Conservation (phyloP, 1,284 basidiomycete genomes). For the Ceratobasidium sp. region DNA sequence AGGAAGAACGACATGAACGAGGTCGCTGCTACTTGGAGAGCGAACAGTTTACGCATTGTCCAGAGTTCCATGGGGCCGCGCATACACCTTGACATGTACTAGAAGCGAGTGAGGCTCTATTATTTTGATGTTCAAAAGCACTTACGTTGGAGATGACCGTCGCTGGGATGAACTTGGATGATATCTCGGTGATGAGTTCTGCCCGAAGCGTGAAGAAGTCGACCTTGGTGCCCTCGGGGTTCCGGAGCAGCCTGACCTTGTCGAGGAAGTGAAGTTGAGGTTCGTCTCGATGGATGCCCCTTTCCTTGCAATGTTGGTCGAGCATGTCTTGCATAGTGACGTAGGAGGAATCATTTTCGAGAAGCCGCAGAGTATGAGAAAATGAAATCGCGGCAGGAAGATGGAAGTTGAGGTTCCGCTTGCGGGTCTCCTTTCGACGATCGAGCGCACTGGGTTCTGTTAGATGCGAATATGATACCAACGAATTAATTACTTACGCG, state of each 20-base stretch:
- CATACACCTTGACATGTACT: constrained; percentile 95
- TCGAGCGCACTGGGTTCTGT: constrained; percentile 73
- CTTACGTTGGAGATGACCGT: constrained; percentile 86
- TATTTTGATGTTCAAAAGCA: constrained; percentile 45
- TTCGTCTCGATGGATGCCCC: constrained; percentile 88
- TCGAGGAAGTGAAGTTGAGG: constrained; percentile 87
- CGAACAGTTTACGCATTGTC: constrained; percentile 98
- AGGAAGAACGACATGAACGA: constrained; percentile 96
- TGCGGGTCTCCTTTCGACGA: constrained; percentile 93
- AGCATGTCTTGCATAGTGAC: constrained; percentile 94
- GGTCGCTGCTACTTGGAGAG: constrained; percentile 87
- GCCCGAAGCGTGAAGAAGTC: constrained; percentile 84
- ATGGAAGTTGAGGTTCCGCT: constrained; percentile 93
- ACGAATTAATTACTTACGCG: constrained; percentile 67
- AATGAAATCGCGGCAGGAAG: constrained; percentile 90
- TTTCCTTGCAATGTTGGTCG: constrained; percentile 87
- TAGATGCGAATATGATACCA: constrained; percentile 32
- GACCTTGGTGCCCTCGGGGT: constrained; percentile 59
- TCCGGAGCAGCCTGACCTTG: constrained; percentile 67
- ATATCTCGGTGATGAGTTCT: constrained; percentile 93
- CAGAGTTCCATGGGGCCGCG: constrained; percentile 88
- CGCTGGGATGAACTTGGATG: constrained; percentile 91
- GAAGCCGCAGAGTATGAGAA: constrained; percentile 85
- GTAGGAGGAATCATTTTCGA: constrained; percentile 94
- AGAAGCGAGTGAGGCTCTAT: constrained; percentile 33